Evolutionary conservation across 2,329 filamentous ascomycete genomes (phyloP).

Genomic region (Arthrobotrys iridis): DNA sequence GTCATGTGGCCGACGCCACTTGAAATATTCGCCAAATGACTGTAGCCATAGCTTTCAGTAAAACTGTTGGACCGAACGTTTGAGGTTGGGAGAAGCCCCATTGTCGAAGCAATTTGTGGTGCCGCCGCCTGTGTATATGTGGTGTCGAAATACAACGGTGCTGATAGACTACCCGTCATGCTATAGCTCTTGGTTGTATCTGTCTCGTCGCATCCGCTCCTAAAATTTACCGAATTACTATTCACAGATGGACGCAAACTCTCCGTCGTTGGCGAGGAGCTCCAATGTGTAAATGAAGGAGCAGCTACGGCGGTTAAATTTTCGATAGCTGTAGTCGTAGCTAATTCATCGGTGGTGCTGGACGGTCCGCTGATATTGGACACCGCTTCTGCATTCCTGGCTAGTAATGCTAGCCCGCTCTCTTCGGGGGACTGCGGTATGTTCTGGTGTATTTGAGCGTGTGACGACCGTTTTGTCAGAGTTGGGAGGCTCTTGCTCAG

Average conservation of each 20-base stretch:
- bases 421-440: neutral
- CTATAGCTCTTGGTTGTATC: neutral
- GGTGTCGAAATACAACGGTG: neutral
- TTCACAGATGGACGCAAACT: neutral
- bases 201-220: neutral
- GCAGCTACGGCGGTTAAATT: neutral
- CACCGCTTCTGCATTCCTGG: conserved; percentile 12
- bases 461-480: conserved; percentile 3
- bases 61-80: conserved; percentile 22
- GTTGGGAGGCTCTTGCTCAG: conserved; percentile 15
- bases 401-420: conserved; percentile 23
- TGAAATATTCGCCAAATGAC: conserved; percentile 4
- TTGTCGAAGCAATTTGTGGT: neutral
- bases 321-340: neutral
- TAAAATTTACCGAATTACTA: neutral
- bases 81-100: conserved; percentile 26
- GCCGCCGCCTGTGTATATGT: neutral
- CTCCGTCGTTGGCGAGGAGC: neutral
- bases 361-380: neutral
- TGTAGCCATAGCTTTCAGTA: neutral
- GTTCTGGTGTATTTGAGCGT: neutral
- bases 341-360: neutral
- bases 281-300: neutral
- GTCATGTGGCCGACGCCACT: conserved; percentile 1
- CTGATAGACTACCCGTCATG: neutral